phyloP scores from a whole-genome alignment of 768 basidiomycete species.

The Calocybe gangraenosa region DNA sequence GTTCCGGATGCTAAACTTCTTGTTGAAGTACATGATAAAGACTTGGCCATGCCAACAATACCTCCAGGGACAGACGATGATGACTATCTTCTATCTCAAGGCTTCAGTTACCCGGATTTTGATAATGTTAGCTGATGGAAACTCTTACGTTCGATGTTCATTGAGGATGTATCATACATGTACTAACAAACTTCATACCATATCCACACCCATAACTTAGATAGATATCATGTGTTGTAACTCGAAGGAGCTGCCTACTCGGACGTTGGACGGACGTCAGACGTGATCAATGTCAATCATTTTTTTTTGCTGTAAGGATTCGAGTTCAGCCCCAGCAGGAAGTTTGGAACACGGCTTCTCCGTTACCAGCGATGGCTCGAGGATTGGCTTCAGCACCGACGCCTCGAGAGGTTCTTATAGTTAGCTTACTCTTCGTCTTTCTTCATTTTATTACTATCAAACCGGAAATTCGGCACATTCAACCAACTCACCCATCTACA shows the following conservation, averaged over 20 bases:
- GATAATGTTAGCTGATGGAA: constrained; percentile 3
- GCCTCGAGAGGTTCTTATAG: constrained; percentile 49
- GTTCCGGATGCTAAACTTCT: constrained; percentile 6
- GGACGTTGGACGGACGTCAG: too few relatives aligned
- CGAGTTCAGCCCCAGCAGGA: too few relatives aligned
- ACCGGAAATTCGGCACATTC: constrained; percentile 8
- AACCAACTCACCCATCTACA: constrained; percentile 8
- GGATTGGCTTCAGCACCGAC: constrained; percentile 43
- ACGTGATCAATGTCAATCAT: too few relatives aligned
- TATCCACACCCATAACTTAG: too few relatives aligned
- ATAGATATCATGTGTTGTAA: too few relatives aligned
- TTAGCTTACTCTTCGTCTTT: constrained; percentile 42
- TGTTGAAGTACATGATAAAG: constrained; percentile 7
- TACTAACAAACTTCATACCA: not conserved
- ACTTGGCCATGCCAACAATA: constrained; percentile 9
- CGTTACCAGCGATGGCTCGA: not conserved
- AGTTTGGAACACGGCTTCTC: not conserved
- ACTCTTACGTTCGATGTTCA: too few relatives aligned
- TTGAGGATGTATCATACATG: too few relatives aligned
- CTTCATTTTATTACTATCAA: constrained; percentile 40
- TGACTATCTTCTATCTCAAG: constrained; percentile 14
- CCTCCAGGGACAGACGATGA: constrained; percentile 13
- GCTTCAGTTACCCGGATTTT: constrained; percentile 15
- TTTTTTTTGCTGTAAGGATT: too few relatives aligned
- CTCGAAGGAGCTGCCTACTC: too few relatives aligned